Conservation (phyloP, 2,329 filamentous ascomycete genomes). For the Talaromyces islandicus region DNA sequence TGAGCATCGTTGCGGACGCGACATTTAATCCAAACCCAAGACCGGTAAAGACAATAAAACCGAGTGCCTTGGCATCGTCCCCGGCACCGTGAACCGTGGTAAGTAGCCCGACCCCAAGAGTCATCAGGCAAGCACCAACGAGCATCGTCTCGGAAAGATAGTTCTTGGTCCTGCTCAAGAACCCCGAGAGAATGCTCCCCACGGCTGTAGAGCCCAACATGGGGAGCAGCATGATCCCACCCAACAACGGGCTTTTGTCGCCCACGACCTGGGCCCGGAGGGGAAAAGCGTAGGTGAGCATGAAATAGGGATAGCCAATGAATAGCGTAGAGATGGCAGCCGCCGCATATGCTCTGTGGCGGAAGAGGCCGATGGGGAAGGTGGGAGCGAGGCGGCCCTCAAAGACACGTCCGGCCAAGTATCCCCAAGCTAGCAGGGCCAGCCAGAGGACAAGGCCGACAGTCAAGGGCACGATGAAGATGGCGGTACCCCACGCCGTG, state of each 20-base stretch:
- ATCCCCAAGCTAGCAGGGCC: background rate
- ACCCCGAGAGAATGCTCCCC: background rate
- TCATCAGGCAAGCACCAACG: background rate
- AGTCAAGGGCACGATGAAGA: background rate
- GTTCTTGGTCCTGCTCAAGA: background rate
- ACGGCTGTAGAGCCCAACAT: background rate
- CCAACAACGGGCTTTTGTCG: background rate
- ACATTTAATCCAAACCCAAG: background rate
- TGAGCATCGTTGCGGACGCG: background rate
- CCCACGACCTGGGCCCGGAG: background rate
- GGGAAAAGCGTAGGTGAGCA: background rate
- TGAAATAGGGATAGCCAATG: background rate
- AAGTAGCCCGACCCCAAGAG: background rate
- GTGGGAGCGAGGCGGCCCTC: background rate
- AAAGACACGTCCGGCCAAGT: background rate
- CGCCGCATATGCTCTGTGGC: background rate
- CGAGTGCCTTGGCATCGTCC: background rate
- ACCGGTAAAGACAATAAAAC: background rate
- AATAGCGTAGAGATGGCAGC: background rate
- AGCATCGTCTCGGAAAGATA: background rate
- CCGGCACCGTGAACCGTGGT: background rate
- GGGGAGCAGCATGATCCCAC: background rate
- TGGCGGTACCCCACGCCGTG: background rate
- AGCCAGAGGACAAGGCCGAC: background rate
- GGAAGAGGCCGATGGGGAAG: background rate